Evolutionary conservation across 1,139 yeast genomes (phyloP), one percentile per base, ranked within the genome.

Genomic region (Torulaspora globosa): DNA sequence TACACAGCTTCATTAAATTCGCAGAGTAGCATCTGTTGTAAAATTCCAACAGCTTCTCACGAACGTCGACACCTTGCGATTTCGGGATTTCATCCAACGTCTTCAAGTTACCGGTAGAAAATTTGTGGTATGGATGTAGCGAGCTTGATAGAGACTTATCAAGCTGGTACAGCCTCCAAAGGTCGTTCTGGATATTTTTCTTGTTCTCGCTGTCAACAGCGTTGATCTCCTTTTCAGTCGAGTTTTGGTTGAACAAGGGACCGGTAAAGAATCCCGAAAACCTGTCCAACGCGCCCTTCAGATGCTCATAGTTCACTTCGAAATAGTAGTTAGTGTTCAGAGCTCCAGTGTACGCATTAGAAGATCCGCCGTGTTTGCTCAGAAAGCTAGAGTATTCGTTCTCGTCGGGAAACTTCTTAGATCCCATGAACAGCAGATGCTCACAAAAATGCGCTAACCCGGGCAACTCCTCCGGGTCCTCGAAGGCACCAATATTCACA

Each of bases 361-460:
- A 76, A 36, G 70, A 68, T 26, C 84, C 84, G 33, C 80, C 76
- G 54, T 79, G 95, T 51, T 84, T 80, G 5, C 95, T 75, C 50
- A 92, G 70, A 63, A 76, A 92, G 46, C 82, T 78, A 38, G 83
- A 74, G 66, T 92, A 92, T 57, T 88, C 97, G 65, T 88, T 89
- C 65, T 92, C 98, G 49, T 76, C 74, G 0, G 98, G 98, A 60
- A 84, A 92, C 67, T 89, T 90, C 56, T 78, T 74, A 3, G 97
- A 90, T n/a, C 98, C 98, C 96, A 92, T 88, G 65, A 92, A 92
- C 51, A 92, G 72, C 55, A 92, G 73, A 68, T 92, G 98, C 69
- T 92, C 98, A 68, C 97, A 89, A 66, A 92, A 92, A 68, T 92
- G 98, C 2, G 98, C 98, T 51, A 92, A 71, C 1, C 98, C 98